These are phyloP conservation scores for Coemansia sp. DNA, from an alignment of 192 early-diverging fungal species.

Conservation along the genomic window DNA sequence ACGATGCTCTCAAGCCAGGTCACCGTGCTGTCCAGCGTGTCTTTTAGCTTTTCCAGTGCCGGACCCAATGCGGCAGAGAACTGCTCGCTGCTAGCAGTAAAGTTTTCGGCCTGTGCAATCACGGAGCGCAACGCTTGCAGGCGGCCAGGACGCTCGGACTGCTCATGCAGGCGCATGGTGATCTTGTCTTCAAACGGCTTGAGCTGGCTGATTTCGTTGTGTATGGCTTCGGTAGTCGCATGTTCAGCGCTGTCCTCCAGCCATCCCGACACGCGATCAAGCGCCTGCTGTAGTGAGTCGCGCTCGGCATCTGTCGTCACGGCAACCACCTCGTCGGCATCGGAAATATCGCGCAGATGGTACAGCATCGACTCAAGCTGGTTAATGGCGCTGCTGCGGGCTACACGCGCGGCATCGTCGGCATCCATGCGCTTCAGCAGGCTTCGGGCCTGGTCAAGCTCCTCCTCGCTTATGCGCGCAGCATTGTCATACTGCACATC, in stretches of 20 bases:
- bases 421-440: conserved; percentile 69
- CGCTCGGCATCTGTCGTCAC: conserved; percentile 75
- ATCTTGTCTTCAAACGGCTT: conserved; percentile 50
- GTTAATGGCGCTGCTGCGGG: conserved; percentile 82
- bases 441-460: conserved; percentile 39
- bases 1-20: conserved; percentile 66
- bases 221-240: conserved; percentile 53
- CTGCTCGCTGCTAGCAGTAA: conserved; percentile 43
- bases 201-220: conserved; percentile 39
- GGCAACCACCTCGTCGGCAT: conserved; percentile 67
- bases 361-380: conserved; percentile 89
- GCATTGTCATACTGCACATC: conserved; percentile 58
- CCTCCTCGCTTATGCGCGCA: conserved; percentile 48
- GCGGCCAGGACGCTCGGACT: conserved; percentile 56
- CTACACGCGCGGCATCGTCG: conserved; percentile 64
- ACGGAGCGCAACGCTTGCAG: conserved; percentile 47
- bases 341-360: conserved; percentile 74
- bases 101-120: conserved; percentile 54
- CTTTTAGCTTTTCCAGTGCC: conserved; percentile 53
- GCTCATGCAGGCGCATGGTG: conserved; percentile 52
- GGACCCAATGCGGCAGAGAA: conserved; percentile 56
- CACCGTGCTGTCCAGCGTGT: conserved; percentile 44
- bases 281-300: conserved; percentile 55
- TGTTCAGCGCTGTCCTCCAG: conserved; percentile 75
- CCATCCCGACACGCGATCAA: conserved; percentile 76